A percentile compares a stretch with the other conserved stretches of the same genome.
Conservation (phyloP, 2,329 filamentous ascomycete genomes). For the Aspergillus fijiensis region DNA sequence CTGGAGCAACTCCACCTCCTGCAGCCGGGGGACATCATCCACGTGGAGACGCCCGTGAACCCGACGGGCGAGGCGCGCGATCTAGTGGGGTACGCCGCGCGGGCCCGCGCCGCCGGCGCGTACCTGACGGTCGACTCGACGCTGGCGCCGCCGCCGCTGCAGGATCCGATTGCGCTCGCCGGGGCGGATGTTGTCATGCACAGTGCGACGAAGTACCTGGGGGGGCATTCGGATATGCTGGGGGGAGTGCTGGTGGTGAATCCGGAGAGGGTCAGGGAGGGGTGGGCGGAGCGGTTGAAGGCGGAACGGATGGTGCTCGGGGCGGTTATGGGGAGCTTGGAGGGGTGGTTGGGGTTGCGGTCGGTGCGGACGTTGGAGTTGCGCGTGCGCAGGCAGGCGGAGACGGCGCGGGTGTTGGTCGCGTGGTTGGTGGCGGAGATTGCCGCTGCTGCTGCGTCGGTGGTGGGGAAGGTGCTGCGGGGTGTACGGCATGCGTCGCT, state of each 20-base stretch:
- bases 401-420: slow-evolving; percentile 36
- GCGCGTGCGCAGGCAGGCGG: slow-evolving; percentile 71
- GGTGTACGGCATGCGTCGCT: background rate
- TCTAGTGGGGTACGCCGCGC: slow-evolving; percentile 66
- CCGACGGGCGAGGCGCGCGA: slow-evolving; percentile 76
- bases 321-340: slow-evolving; percentile 78
- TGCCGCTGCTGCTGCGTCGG: too few species aligned
- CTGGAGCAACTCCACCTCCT: slow-evolving; percentile 66
- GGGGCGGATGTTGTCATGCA: slow-evolving; percentile 88
- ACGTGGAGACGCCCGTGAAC: slow-evolving; percentile 90
- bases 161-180: slow-evolving; percentile 70
- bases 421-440: background rate
- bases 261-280: slow-evolving; percentile 48
- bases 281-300: slow-evolving; percentile 60
- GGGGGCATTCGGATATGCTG: slow-evolving; percentile 89
- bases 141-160: slow-evolving; percentile 83
- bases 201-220: slow-evolving; percentile 89
- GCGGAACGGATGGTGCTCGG: slow-evolving; percentile 74
- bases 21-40: slow-evolving; percentile 74
- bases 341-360: slow-evolving; percentile 85
- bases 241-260: slow-evolving; percentile 67
- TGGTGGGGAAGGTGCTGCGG: background rate
- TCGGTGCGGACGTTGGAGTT: slow-evolving; percentile 82
- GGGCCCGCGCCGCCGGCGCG: slow-evolving; percentile 69
- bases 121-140: slow-evolving; percentile 81